A percentile compares a stretch with the other conserved stretches of the same genome.
phyloP scores from a whole-genome alignment of 495 filamentous ascomycete genomes.

The Annulohypoxylon nitens region DNA sequence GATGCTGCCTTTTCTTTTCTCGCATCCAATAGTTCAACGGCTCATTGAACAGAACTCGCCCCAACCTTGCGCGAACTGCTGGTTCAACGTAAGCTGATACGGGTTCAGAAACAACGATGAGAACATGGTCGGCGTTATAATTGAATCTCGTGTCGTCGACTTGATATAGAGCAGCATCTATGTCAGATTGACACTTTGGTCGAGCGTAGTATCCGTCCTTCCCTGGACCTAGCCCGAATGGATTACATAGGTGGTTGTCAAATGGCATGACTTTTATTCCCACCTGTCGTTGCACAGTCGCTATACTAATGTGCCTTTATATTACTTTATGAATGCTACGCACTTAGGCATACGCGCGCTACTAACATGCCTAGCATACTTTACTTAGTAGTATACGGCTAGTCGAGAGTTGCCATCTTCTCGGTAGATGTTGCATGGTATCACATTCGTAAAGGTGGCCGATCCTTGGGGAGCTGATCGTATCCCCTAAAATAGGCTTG shows the following conservation, averaged over 20 bases:
- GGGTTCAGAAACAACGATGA: not conserved
- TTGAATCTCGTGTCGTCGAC: not conserved
- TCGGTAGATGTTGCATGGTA: constrained; percentile 41
- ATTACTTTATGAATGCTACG: constrained; percentile 12
- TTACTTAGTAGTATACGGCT: not conserved
- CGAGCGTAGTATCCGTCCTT: constrained; percentile 29
- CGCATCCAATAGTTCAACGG: constrained; percentile 32
- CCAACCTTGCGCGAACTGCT: constrained; percentile 17
- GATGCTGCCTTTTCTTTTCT: constrained; percentile 25
- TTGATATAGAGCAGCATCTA: not conserved
- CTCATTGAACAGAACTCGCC: constrained; percentile 11
- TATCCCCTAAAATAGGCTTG: constrained; percentile 26
- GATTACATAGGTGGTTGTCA: constrained; percentile 1
- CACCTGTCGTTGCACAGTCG: not conserved
- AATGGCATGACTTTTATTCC: constrained; percentile 4
- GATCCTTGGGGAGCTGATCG: constrained; percentile 27
- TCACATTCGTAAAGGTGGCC: constrained; percentile 32
- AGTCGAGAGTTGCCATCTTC: constrained; percentile 16
- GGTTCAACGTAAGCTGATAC: constrained; percentile 5
- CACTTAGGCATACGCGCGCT: constrained; percentile 27
- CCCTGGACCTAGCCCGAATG: constrained; percentile 19
- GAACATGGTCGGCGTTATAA: not conserved
- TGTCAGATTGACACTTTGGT: not conserved
- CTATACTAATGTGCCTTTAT: constrained; percentile 1
- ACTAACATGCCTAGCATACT: not conserved